phyloP scores from a whole-genome alignment of 257 asterid species.

The Nicotiana knightiana region DNA sequence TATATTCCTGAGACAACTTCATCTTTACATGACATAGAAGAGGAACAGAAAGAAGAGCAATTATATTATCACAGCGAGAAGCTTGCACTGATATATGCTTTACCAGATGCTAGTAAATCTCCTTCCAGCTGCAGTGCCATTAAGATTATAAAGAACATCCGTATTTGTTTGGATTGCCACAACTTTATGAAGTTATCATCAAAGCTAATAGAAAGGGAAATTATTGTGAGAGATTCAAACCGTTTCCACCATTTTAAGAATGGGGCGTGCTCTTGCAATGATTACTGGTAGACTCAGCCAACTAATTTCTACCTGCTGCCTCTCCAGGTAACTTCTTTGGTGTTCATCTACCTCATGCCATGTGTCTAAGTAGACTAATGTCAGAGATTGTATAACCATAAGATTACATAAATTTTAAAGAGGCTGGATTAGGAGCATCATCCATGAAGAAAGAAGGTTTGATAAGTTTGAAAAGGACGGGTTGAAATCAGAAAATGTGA shows the following conservation, averaged over 20 bases:
- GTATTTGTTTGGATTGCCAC: constrained; percentile 78
- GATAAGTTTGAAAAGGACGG: background rate
- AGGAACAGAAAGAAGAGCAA: constrained; percentile 90
- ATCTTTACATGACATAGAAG: constrained; percentile 67
- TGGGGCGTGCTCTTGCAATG: constrained; percentile 77
- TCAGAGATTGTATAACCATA: background rate
- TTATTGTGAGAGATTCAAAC: constrained; percentile 68
- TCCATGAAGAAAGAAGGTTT: background rate
- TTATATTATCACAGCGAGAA: constrained; percentile 80
- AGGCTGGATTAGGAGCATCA: background rate
- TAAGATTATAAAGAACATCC: constrained; percentile 59
- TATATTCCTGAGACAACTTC: constrained; percentile 47
- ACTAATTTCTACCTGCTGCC: background rate
- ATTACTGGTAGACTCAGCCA: constrained; percentile 45
- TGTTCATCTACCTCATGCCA: background rate
- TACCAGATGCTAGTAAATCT: constrained; percentile 37
- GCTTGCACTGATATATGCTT: constrained; percentile 63
- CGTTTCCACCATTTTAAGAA: constrained; percentile 73
- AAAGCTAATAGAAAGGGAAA: constrained; percentile 38
- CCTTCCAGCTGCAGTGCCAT: constrained; percentile 22
- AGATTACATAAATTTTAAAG: background rate
- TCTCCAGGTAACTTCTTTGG: background rate
- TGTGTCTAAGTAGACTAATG: too few species aligned
- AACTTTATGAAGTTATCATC: constrained; percentile 75
- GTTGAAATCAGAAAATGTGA: background rate